Evolutionary conservation across 1,139 yeast species (phyloP).

Genomic region (Sugiyamaella pinicola): DNA sequence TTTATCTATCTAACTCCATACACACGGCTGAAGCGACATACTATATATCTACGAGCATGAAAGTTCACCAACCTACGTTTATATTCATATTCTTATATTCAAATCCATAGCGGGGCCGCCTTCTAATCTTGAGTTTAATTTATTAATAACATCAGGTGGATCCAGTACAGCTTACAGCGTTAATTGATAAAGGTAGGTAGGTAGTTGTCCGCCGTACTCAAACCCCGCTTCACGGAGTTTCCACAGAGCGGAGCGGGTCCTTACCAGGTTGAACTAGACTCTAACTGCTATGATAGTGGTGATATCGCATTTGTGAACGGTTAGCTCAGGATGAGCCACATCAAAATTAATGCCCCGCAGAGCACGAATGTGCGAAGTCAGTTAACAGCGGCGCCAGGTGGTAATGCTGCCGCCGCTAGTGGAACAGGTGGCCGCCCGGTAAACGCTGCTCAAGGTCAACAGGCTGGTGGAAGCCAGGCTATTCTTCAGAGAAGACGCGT

Average conservation of each 20-base stretch:
- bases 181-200: no score
- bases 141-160: no score
- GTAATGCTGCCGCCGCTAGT: neutral
- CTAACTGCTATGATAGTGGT: no score
- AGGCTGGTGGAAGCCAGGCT: neutral
- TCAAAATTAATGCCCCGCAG: neutral
- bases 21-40: neutral
- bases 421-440: conserved; percentile 11
- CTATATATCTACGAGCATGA: neutral
- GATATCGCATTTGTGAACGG: neutral
- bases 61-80: neutral
- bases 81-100: neutral
- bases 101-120: no score
- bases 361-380: neutral
- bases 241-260: no score
- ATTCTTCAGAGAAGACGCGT: conserved; percentile 12
- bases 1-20: neutral
- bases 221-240: no score
- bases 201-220: no score
- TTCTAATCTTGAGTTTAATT: no score
- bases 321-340: neutral
- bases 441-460: neutral
- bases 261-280: no score
- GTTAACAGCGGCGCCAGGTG: neutral
- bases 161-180: no score